Percentiles rank a stretch among this genome's conserved stretches.
phyloP scores from a whole-genome alignment of 179 eudicot species.

The Beta lomatogona region DNA sequence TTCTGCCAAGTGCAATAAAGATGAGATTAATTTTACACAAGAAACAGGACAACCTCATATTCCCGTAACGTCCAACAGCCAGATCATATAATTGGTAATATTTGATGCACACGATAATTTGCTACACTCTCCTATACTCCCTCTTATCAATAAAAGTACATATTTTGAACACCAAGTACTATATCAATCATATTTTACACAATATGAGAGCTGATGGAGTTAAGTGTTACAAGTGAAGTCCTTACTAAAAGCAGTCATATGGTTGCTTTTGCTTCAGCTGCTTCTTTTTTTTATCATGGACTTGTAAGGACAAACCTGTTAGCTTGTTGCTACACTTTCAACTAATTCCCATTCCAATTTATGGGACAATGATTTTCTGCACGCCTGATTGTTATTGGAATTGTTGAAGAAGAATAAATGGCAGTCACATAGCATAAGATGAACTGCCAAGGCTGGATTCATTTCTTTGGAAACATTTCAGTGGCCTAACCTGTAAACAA shows the following conservation, averaged over 20 bases:
- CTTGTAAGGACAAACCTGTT: background rate
- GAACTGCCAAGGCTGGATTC: slow-evolving; percentile 50
- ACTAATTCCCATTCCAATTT: slow-evolving; percentile 5
- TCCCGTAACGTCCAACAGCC: background rate
- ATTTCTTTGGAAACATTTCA: slow-evolving; percentile 71
- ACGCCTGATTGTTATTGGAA: slow-evolving; percentile 12
- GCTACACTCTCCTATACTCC: background rate
- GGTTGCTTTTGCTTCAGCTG: slow-evolving; percentile 10
- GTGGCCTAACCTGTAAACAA: slow-evolving; percentile 57
- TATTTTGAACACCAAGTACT: background rate
- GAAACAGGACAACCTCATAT: background rate
- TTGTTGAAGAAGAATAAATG: background rate
- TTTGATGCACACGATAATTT: background rate
- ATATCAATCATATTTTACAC: background rate
- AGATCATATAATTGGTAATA: background rate
- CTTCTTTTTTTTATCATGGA: background rate
- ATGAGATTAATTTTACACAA: background rate
- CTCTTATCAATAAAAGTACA: background rate
- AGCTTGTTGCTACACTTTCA: slow-evolving; percentile 14
- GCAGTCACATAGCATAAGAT: slow-evolving; percentile 43
- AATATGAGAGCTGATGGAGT: background rate
- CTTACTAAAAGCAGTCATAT: background rate
- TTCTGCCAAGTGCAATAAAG: background rate
- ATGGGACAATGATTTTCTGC: background rate
- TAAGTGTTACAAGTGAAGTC: slow-evolving; percentile 16